Evolutionary conservation across 805 yeast genomes (phyloP), one percentile per base, ranked within the genome.

Genomic region (Cyberlindnera lachancei): DNA sequence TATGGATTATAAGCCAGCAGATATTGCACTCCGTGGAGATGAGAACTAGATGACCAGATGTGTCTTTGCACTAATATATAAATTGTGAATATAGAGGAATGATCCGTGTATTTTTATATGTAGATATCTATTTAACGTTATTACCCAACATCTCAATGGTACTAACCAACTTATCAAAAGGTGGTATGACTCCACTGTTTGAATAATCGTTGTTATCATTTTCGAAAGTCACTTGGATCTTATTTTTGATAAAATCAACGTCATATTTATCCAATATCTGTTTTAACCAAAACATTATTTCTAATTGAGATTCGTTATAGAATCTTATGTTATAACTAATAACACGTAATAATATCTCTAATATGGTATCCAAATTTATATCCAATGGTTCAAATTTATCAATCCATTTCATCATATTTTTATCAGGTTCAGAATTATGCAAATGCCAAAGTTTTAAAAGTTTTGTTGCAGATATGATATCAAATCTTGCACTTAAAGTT

Each of bases 1-100:
- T 61, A 81, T 83, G 84, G 95, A 92, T 58, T 85, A 76, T 49
- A 79, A 80, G 50, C 85, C 97, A 31, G 84, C 94, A 37, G 96
- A 90, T 53, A 92, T 90, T 58, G 95, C 97, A 6, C 26, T 42
- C 3, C 61, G 59, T 34, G 46, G 42, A 5, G 25, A 15, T 10
- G 41, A 29, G 20, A 7, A 18, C 20, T 29, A n/a, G n/a, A n/a
- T n/a, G n/a, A n/a, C n/a, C n/a, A n/a, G n/a, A n/a, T n/a, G n/a
- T n/a, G n/a, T n/a, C n/a, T n/a, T n/a, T n/a, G n/a, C n/a, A n/a
- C n/a, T n/a, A n/a, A n/a, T n/a, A n/a, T n/a, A n/a, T n/a, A n/a
- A n/a, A n/a, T n/a, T n/a, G n/a, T n/a, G 27, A 25, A 17, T 15
- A 10, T 18, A 25, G 21, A 25, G 18, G 16, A 25, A 25, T 15